phyloP scores from a whole-genome alignment of 192 early-diverging fungal genomes.

The Mortierella antarctica region DNA sequence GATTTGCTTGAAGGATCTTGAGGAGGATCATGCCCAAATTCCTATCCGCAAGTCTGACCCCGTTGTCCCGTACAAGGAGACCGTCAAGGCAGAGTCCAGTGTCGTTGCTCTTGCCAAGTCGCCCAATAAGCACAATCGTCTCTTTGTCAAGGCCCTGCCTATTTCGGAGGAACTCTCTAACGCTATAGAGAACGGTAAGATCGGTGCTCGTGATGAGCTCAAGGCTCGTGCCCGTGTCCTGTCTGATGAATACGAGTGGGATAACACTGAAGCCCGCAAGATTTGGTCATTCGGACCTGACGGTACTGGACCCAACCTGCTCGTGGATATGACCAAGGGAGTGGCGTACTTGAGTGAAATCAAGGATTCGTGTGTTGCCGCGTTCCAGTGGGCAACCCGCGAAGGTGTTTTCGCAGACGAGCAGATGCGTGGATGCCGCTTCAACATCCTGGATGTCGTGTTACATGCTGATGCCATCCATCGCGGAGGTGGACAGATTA shows the following conservation, averaged over 20 bases:
- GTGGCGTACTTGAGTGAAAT: constrained; percentile 99
- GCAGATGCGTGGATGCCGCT: constrained; percentile 94
- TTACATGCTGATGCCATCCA: constrained; percentile 99
- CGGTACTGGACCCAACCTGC: constrained; percentile 84
- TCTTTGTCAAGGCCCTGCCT: constrained; percentile 94
- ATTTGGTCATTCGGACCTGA: constrained; percentile 96
- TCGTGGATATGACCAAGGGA: constrained; percentile 95
- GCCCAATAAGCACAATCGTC: constrained; percentile 99
- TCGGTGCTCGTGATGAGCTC: constrained; percentile 91
- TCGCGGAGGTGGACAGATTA: constrained; percentile 98
- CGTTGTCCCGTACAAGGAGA: constrained; percentile 96
- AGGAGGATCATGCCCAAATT: constrained; percentile 98
- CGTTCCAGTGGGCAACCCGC: constrained; percentile 96
- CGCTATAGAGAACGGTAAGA: constrained; percentile 87
- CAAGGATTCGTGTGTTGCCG: constrained; percentile 97
- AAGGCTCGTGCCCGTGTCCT: constrained; percentile 93
- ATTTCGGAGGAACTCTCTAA: constrained; percentile 81
- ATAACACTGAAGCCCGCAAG: constrained; percentile 97
- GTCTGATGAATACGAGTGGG: constrained; percentile 92
- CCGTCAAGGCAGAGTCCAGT: constrained; percentile 84
- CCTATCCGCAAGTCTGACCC: constrained; percentile 93
- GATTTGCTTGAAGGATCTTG: constrained; percentile 99
- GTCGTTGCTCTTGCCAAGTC: constrained; percentile 92
- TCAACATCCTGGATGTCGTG: constrained; percentile 97
- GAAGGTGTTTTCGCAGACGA: constrained; percentile 93